Evolutionary conservation across 2,329 filamentous ascomycete genomes (phyloP), one percentile per base, ranked within the genome.

Genomic region (Arthroderma sp.): DNA sequence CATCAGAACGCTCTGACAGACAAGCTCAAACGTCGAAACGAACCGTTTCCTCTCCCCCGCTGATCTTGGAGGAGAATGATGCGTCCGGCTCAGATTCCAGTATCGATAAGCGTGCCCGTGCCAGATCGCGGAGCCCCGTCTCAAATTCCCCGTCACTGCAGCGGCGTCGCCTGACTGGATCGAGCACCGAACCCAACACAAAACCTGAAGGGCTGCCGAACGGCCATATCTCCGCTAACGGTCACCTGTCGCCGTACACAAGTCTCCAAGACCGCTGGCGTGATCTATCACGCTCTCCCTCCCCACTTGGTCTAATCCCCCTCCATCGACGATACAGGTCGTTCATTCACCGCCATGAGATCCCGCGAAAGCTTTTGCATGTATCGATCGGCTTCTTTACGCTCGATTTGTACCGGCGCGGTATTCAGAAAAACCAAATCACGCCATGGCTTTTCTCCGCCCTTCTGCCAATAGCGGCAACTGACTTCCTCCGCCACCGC

Each of bases 341-440:
- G 29, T 87, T 98, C 59, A 85, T 94, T 50, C 91, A 98, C 73
- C 87, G 86, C 57, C 89, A 98, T 65, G 91, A 98, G 67, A 88
- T 98, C 43, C 91, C 91, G 6, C 82, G 91, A 55, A 98, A 98
- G 65, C 70, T 80, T 36, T 73, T 98, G 33, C 91, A 98, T 62
- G 85, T 96, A 46, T 95, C 88, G 40, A 98, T 98, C 59, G 91
- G 91, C 44, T 96, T 96, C 68, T 73, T 96, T 49, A 86, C 89
- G 15, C 75, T 94, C 38, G 84, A 81, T 69, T 75, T 96, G 33
- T 98, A 96, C 64, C 72, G 78, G 41, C 78, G 75, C 28, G 89
- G 87, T 46, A 76, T 81, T 4, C 87, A 94, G 61, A 78, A 85
- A 1, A 70, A 69, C 15, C 67, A 81, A 11, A 89, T 98, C 42